A percentile compares a stretch with the other conserved stretches of the same genome.
Evolutionary conservation across 768 basidiomycete genomes (phyloP).

Genomic region (Thelephora ganbajun): DNA sequence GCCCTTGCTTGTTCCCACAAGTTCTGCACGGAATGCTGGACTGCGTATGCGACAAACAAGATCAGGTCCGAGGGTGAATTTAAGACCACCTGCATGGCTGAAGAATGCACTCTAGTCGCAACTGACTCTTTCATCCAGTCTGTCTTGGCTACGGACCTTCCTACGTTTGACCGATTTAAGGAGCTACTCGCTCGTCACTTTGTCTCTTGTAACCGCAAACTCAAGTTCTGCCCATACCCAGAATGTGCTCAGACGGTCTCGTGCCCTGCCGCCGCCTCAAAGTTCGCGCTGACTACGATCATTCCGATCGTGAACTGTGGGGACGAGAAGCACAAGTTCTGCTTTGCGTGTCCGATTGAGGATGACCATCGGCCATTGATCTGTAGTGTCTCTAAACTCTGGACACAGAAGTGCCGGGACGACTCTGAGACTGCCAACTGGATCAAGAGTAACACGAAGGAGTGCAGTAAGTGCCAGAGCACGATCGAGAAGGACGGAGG

Average conservation of each 20-base stretch:
- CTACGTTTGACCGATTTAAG: constrained; percentile 58
- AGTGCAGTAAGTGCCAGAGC: constrained; percentile 89
- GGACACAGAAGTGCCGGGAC: constrained; percentile 95
- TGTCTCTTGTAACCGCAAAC: constrained; percentile 66
- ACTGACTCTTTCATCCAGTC: constrained; percentile 49
- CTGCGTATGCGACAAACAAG: constrained; percentile 64
- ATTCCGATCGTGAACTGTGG: constrained; percentile 88
- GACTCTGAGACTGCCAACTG: constrained; percentile 98
- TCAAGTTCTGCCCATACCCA: constrained; percentile 94
- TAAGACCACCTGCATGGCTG: constrained; percentile 66
- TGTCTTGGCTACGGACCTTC: constrained; percentile 39
- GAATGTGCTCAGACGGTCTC: constrained; percentile 90
- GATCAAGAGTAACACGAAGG: constrained; percentile 99
- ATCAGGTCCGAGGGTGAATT: constrained; percentile 72
- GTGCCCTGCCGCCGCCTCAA: constrained; percentile 64
- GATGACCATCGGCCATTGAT: constrained; percentile 86
- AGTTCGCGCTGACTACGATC: constrained; percentile 55
- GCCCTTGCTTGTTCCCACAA: constrained; percentile 72
- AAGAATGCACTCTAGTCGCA: constrained; percentile 52
- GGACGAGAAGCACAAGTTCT: constrained; percentile 64
- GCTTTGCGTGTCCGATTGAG: constrained; percentile 87
- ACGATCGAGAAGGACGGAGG: constrained; percentile 99
- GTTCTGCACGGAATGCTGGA: constrained; percentile 81
- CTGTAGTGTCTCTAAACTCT: constrained; percentile 79
- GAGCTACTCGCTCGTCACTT: constrained; percentile 84